These are phyloP conservation scores for Verticillium alfalfae DNA, from an alignment of 2,329 filamentous ascomycete species.

Conservation along the genomic window DNA sequence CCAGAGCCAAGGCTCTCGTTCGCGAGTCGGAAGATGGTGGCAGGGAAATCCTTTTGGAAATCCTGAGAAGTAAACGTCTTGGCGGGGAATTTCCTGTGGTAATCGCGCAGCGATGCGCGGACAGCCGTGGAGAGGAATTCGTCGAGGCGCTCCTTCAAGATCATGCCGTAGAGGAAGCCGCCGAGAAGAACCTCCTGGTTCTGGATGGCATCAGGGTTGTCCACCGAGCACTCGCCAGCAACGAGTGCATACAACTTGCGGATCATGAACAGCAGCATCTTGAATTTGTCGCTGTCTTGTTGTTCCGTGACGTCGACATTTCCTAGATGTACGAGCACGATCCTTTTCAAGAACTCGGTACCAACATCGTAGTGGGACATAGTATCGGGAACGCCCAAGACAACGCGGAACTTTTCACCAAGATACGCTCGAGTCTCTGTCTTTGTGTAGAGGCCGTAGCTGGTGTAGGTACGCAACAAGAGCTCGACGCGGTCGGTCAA, in stretches of 20 bases:
- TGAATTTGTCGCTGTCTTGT: conserved; percentile 89
- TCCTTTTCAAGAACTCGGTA: conserved; percentile 81
- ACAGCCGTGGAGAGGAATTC: conserved; percentile 66
- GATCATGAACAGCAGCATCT: conserved; percentile 91
- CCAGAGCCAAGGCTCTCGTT: conserved; percentile 85
- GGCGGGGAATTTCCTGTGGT: conserved; percentile 48
- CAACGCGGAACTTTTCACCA: conserved; percentile 84
- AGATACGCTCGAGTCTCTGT: conserved; percentile 79
- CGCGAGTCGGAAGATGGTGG: conserved; percentile 70
- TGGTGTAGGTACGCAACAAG: conserved; percentile 87
- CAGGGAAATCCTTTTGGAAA: conserved; percentile 75
- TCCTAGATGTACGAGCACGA: conserved; percentile 88
- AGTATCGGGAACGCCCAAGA: conserved; percentile 77
- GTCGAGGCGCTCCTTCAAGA: conserved; percentile 89
- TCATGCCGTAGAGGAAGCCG: conserved; percentile 90
- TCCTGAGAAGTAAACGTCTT: conserved; percentile 71
- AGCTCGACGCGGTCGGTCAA: conserved; percentile 92
- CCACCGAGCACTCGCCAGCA: conserved; percentile 84
- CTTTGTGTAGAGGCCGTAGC: conserved; percentile 77
- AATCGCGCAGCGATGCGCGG: conserved; percentile 49
- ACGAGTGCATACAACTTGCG: conserved; percentile 91
- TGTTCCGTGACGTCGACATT: conserved; percentile 76
- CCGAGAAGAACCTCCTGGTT: conserved; percentile 94
- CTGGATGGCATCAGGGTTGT: conserved; percentile 95
- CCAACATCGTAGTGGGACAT: conserved; percentile 86